phyloP scores from a whole-genome alignment of 2,329 filamentous ascomycete species.

The Knufia petricola region DNA sequence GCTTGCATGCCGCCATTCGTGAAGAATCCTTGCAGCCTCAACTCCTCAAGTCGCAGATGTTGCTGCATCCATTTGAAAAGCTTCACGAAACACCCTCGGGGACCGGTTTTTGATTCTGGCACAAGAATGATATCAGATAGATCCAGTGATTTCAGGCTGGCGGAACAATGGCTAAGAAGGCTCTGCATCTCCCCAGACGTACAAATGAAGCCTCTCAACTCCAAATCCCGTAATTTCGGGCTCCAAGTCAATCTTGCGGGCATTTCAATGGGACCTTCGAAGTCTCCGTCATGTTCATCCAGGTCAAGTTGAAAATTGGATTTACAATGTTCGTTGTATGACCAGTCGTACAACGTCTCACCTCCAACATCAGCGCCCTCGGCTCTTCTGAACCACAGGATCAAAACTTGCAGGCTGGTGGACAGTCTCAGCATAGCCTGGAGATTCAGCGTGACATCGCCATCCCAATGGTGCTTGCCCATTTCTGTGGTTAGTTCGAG shows the following conservation, averaged over 20 bases:
- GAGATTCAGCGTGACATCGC: background rate
- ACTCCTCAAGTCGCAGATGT: too few relatives aligned
- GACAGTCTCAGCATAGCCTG: background rate
- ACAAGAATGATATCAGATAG: background rate
- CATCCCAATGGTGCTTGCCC: background rate
- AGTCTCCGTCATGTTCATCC: background rate
- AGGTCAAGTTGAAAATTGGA: background rate
- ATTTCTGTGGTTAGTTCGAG: background rate
- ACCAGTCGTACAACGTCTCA: background rate
- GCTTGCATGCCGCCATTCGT: too few relatives aligned
- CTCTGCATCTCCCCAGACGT: background rate
- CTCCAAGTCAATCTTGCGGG: background rate
- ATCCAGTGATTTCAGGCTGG: background rate
- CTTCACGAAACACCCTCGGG: background rate
- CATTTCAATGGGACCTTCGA: background rate
- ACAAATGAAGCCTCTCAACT: background rate
- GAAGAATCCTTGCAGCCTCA: too few relatives aligned
- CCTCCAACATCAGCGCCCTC: background rate
- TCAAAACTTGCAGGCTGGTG: background rate
- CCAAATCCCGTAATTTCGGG: background rate
- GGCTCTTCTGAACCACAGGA: background rate
- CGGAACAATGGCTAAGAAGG: background rate
- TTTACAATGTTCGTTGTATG: background rate
- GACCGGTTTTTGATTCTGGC: background rate
- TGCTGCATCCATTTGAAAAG: background rate